Percentiles rank a stretch among this genome's conserved stretches.
Conservation (phyloP, 208 protist genomes). For the Trypanosoma boissoni region DNA sequence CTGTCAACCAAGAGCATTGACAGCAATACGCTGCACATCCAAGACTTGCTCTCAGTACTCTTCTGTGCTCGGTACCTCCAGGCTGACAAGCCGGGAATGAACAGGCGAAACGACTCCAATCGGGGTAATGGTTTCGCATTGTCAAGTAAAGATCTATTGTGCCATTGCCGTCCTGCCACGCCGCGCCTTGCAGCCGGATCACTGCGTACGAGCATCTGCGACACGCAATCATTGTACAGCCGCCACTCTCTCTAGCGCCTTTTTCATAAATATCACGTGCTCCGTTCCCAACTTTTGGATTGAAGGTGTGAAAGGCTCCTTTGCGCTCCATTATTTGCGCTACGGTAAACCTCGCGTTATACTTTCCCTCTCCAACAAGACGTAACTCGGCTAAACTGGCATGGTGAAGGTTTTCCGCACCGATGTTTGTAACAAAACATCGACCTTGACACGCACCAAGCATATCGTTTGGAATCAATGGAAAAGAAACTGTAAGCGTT, state of each 20-base stretch:
- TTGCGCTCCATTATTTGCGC: conserved; percentile 34
- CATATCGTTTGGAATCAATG: conserved; percentile 26
- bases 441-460: conserved; percentile 36
- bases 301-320: conserved; percentile 65
- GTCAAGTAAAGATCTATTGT: conserved; percentile 76
- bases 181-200: conserved; percentile 72
- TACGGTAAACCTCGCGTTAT: conserved; percentile 13
- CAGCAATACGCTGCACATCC: conserved; percentile 78
- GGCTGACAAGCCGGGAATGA: conserved; percentile 44
- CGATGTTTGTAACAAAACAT: conserved; percentile 69
- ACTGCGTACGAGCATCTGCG: conserved; percentile 74
- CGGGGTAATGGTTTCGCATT: conserved; percentile 82
- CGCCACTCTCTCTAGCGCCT: conserved; percentile 29
- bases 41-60: conserved; percentile 32
- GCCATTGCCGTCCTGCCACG: conserved; percentile 57
- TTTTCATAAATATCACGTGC: conserved; percentile 44
- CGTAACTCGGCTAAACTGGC: conserved; percentile 41
- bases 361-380: conserved; percentile 31
- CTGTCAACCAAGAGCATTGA: conserved; percentile 85
- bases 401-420: conserved; percentile 21
- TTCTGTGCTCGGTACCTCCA: conserved; percentile 11
- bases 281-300: conserved; percentile 59
- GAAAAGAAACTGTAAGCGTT: conserved; percentile 61
- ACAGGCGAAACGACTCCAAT: conserved; percentile 75
- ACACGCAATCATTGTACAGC: conserved; percentile 71